These are phyloP conservation scores for Talaromyces marneffei DNA, from an alignment of 2,329 filamentous ascomycete species.

Conservation along the genomic window DNA sequence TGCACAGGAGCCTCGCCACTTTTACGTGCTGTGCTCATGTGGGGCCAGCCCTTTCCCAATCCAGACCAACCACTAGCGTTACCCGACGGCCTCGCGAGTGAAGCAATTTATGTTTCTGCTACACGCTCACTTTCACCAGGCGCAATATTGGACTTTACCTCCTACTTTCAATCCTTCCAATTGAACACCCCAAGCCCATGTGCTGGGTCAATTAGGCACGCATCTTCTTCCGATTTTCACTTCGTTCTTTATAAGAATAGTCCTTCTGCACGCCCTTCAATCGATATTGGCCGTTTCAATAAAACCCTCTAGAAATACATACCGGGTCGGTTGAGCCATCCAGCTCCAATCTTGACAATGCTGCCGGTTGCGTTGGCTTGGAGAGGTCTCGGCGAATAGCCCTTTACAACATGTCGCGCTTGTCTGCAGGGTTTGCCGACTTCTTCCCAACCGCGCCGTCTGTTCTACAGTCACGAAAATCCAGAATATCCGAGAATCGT, in stretches of 20 bases:
- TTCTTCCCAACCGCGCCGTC: conserved; percentile 77
- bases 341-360: conserved; percentile 4
- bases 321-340: background rate
- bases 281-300: background rate
- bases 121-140: background rate
- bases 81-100: background rate
- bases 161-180: background rate
- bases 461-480: conserved; percentile 49
- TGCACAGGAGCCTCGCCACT: too few species aligned
- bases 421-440: conserved; percentile 73
- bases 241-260: background rate
- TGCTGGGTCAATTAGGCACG: background rate
- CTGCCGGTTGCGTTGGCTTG: conserved; percentile 1
- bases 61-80: background rate
- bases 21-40: too few species aligned
- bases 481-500: conserved; percentile 47
- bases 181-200: background rate
- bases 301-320: background rate
- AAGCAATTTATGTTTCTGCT: background rate
- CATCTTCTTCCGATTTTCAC: background rate
- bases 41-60: background rate
- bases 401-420: conserved; percentile 66
- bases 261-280: background rate
- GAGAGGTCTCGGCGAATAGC: conserved; percentile 13
- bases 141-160: background rate